phyloP scores from a whole-genome alignment of 2,329 filamentous ascomycete species.

The Phyllosticta paracitricarpa region DNA sequence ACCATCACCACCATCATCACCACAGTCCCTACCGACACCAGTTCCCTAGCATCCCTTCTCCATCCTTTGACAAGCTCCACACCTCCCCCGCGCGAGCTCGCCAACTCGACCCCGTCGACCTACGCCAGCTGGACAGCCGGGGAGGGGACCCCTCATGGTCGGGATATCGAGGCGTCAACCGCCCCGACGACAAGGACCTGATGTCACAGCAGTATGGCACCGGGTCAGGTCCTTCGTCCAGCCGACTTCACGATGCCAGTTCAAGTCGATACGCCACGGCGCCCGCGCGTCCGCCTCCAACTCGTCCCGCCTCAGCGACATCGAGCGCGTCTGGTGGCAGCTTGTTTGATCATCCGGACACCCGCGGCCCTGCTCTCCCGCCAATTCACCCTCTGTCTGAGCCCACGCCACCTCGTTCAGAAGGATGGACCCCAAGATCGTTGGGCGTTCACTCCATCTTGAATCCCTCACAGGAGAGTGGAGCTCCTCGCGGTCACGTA shows the following conservation, averaged over 20 bases:
- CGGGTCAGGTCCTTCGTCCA: slow-evolving; percentile 11
- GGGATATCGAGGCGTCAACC: slow-evolving; percentile 6
- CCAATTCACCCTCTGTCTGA: slow-evolving; percentile 6
- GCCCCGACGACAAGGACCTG: slow-evolving; percentile 10
- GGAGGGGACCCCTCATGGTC: slow-evolving; percentile 23
- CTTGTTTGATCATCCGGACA: slow-evolving; percentile 4
- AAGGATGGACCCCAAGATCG: slow-evolving; percentile 23
- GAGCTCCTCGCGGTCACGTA: slow-evolving; percentile 22
- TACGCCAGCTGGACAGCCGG: slow-evolving; percentile 12
- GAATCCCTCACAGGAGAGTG: slow-evolving; percentile 27
- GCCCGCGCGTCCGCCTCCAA: slow-evolving; percentile 1
- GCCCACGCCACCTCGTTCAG: slow-evolving; percentile 15
- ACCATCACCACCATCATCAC: slow-evolving; percentile 15
- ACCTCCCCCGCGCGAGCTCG: slow-evolving; percentile 16
- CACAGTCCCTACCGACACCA: slow-evolving; percentile 18
- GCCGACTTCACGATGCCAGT: slow-evolving; percentile 3
- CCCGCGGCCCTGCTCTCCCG: slow-evolving; percentile 6
- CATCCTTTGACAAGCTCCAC: slow-evolving; percentile 1
- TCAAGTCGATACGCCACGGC: not conserved
- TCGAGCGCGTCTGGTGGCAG: slow-evolving; percentile 9
- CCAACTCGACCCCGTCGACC: slow-evolving; percentile 21
- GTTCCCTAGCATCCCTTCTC: slow-evolving; percentile 14
- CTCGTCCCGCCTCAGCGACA: slow-evolving; percentile 1
- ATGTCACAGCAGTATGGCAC: slow-evolving; percentile 12
- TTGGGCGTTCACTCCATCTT: slow-evolving; percentile 37